phyloP scores from a whole-genome alignment of 441 rosid genomes.

The Mallotus repandus region DNA sequence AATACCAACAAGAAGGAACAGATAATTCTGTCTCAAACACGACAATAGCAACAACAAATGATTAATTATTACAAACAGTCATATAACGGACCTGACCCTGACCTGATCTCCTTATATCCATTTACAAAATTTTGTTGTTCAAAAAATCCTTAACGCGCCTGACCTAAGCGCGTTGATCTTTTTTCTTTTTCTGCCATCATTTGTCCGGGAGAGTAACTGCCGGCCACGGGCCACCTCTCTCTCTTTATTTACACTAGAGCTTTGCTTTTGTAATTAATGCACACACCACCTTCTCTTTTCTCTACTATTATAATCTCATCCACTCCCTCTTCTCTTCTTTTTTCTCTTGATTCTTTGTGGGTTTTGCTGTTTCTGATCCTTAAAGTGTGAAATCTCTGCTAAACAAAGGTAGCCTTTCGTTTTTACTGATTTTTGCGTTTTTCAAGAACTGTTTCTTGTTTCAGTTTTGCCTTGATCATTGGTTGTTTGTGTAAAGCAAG shows the following conservation, averaged over 20 bases:
- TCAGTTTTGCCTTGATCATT: slow-evolving; percentile 5
- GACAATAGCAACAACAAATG: background rate
- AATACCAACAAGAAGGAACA: background rate
- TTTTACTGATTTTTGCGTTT: background rate
- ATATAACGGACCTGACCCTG: too few relatives aligned
- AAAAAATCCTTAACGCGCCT: slow-evolving; percentile 3
- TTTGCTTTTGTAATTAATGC: slow-evolving; percentile 36
- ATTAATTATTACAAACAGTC: background rate
- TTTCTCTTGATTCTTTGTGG: background rate
- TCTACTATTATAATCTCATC: background rate
- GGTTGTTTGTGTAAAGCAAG: background rate
- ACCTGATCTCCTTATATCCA: too few relatives aligned
- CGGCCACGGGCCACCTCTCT: slow-evolving; percentile 19
- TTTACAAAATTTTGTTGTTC: too few relatives aligned
- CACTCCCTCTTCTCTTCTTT: slow-evolving; percentile 3
- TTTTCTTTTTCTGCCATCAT: slow-evolving; percentile 4
- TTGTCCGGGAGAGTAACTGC: background rate
- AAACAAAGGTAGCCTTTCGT: slow-evolving; percentile 20
- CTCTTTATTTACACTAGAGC: background rate
- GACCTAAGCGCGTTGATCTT: background rate
- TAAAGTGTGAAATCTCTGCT: background rate
- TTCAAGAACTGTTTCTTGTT: background rate
- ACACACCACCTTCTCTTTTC: background rate
- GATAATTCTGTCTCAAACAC: background rate
- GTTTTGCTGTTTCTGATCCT: slow-evolving; percentile 8